phyloP scores from a whole-genome alignment of 305 asterid genomes.

The Fraxinus velutina region DNA sequence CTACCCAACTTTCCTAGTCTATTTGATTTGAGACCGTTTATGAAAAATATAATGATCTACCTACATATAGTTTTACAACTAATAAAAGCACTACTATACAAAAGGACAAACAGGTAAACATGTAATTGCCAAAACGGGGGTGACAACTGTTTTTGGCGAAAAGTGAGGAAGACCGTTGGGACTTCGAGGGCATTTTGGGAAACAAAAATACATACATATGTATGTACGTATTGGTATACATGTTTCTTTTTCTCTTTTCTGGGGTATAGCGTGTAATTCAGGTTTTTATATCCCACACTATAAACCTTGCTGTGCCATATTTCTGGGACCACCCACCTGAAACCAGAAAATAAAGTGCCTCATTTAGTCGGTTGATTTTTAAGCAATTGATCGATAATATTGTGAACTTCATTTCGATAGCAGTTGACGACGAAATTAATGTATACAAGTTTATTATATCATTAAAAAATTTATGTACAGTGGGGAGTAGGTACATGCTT shows the following conservation, averaged over 20 bases:
- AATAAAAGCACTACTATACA: neutral
- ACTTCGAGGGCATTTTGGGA: constrained; percentile 36
- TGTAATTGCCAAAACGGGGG: constrained; percentile 13
- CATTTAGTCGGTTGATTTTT: neutral
- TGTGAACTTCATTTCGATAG: neutral
- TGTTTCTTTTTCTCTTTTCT: neutral
- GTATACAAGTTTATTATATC: neutral
- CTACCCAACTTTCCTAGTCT: neutral
- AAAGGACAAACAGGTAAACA: constrained; percentile 30
- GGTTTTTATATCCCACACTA: constrained; percentile 22
- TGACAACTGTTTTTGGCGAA: constrained; percentile 37
- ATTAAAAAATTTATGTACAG: neutral
- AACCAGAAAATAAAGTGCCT: neutral
- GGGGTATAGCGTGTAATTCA: constrained; percentile 27
- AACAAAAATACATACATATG: neutral
- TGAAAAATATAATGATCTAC: constrained; percentile 12
- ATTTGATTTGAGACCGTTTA: neutral
- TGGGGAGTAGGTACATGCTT: neutral
- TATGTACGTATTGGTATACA: neutral
- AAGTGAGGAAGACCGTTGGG: constrained; percentile 48
- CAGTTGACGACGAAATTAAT: neutral
- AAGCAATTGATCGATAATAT: neutral
- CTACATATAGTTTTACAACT: neutral
- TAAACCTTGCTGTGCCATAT: constrained; percentile 37
- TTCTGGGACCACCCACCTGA: constrained; percentile 7